A percentile compares a stretch with the other conserved stretches of the same genome.
These are phyloP conservation scores for Phoenix roebelenii DNA, from an alignment of 176 grass and related monocot genomes.

Conservation along the genomic window DNA sequence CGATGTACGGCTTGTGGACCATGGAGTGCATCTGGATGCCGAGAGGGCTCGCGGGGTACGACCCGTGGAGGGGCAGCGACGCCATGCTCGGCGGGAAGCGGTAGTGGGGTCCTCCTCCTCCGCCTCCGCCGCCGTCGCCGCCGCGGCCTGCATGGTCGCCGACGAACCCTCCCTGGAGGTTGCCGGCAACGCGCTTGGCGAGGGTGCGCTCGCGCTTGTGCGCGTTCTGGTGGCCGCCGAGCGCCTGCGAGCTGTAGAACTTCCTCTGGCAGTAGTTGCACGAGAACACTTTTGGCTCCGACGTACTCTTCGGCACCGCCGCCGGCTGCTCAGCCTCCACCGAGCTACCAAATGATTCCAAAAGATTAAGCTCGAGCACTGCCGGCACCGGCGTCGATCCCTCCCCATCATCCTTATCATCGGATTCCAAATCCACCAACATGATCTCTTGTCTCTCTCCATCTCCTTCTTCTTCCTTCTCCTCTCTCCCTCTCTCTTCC, in stretches of 20 bases:
- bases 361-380: neutral
- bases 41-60: neutral
- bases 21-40: conserved; percentile 1
- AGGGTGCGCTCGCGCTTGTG: conserved; percentile 46
- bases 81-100: neutral
- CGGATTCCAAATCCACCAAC: too few species aligned
- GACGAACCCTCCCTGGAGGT: neutral
- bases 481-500: too few species aligned
- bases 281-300: conserved; percentile 1
- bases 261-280: conserved; percentile 9
- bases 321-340: neutral
- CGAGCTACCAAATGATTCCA: neutral
- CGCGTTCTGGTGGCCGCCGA: conserved; percentile 71
- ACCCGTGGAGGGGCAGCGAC: neutral
- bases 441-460: neutral
- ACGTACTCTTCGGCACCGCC: neutral
- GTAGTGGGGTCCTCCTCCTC: neutral
- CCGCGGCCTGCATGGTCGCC: neutral
- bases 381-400: neutral
- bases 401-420: neutral
- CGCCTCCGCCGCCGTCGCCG: too few species aligned
- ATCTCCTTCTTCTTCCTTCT: too few species aligned
- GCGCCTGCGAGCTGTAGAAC: conserved; percentile 43
- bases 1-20: neutral
- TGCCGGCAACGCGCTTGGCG: neutral